Conservation (phyloP, 768 basidiomycete species). For the Trametes coccinea region DNA sequence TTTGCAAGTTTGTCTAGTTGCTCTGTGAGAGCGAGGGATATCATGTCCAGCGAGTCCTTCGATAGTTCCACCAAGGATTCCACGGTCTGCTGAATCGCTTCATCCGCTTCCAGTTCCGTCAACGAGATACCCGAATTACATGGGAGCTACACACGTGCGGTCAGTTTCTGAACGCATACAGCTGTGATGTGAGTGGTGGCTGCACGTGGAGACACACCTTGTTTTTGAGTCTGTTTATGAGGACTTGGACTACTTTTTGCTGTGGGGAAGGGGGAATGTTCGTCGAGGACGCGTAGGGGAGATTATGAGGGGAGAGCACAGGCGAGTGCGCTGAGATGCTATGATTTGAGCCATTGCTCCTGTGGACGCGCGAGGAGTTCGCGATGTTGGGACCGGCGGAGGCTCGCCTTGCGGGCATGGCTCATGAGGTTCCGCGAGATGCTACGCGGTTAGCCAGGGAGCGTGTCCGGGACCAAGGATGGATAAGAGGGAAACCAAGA, state of each 20-base stretch:
- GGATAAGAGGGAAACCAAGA: conserved; percentile 2
- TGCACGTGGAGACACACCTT: conserved; percentile 53
- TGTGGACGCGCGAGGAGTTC: conserved; percentile 51
- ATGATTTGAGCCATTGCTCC: conserved; percentile 57
- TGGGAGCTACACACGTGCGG: conserved; percentile 59
- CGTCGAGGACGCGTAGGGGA: conserved; percentile 35
- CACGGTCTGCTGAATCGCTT: conserved; percentile 72
- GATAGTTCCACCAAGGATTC: conserved; percentile 81
- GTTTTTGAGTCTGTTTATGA: conserved; percentile 78
- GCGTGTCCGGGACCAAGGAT: background rate
- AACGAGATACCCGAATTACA: conserved; percentile 78
- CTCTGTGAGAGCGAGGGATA: conserved; percentile 75
- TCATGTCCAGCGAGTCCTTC: conserved; percentile 73
- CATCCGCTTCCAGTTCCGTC: conserved; percentile 73
- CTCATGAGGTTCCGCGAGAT: conserved; percentile 28
- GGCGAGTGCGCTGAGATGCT: conserved; percentile 28
- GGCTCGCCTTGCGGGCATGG: conserved; percentile 57
- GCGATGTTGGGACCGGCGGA: conserved; percentile 50
- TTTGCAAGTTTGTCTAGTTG: conserved; percentile 76
- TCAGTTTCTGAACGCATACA: background rate
- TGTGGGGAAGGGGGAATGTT: conserved; percentile 53
- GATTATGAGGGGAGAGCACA: conserved; percentile 18
- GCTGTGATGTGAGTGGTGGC: background rate
- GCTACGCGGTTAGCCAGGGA: background rate
- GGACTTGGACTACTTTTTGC: conserved; percentile 77